A percentile compares a stretch with the other conserved stretches of the same genome.
Conservation (phyloP, 495 filamentous ascomycete species). For the Penicillium angulare region DNA sequence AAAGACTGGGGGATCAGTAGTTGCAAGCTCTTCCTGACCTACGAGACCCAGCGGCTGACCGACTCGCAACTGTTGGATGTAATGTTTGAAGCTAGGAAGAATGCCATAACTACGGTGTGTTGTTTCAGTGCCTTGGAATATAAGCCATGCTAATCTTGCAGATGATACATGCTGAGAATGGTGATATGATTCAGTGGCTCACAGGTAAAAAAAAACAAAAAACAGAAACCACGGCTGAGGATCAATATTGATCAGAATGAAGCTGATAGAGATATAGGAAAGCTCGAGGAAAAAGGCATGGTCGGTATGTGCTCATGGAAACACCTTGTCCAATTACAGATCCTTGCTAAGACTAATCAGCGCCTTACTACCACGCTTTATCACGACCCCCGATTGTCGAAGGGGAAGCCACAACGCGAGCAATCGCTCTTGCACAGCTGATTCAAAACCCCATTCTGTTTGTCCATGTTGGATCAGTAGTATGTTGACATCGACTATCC, state of each 20-base stretch:
- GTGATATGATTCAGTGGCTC: slow-evolving; percentile 17
- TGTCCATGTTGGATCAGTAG: slow-evolving; percentile 35
- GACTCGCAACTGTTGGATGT: slow-evolving; percentile 16
- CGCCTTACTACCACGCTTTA: slow-evolving; percentile 36
- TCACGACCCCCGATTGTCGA: slow-evolving; percentile 35
- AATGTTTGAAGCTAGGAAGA: slow-evolving; percentile 12
- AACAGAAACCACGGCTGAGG: background rate
- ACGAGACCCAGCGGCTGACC: slow-evolving; percentile 9
- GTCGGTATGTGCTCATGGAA: background rate
- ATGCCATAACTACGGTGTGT: slow-evolving; percentile 12
- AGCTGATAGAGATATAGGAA: background rate
- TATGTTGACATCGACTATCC: slow-evolving; percentile 7
- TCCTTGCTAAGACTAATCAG: background rate
- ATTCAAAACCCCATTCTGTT: slow-evolving; percentile 47
- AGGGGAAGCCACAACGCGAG: slow-evolving; percentile 44
- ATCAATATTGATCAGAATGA: background rate
- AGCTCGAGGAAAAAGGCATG: slow-evolving; percentile 11
- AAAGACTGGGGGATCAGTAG: slow-evolving; percentile 16
- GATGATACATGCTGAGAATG: slow-evolving; percentile 20
- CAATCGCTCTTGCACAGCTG: slow-evolving; percentile 41
- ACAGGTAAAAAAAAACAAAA: slow-evolving; percentile 1
- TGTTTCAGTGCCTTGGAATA: slow-evolving; percentile 17
- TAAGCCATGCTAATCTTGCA: background rate
- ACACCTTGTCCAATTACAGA: background rate
- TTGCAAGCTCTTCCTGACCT: slow-evolving; percentile 16